These are phyloP conservation scores for Thermomucor indicae-seudaticae DNA, from an alignment of 371 early-diverging fungal genomes.

Conservation along the genomic window DNA sequence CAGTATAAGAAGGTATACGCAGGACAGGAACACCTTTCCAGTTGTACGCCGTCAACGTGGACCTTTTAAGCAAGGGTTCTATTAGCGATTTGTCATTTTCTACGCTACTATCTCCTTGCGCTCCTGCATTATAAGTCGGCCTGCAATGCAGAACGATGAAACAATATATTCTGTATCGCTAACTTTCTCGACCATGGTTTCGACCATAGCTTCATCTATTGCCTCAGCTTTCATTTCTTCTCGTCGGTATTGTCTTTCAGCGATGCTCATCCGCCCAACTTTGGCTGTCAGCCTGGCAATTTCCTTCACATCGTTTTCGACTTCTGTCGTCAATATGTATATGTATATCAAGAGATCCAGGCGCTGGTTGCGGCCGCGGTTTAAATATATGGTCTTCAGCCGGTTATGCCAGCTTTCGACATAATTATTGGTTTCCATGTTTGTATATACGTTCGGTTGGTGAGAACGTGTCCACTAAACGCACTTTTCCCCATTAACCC, in stretches of 20 bases:
- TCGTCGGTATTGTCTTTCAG: neutral
- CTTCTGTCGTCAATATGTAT: neutral
- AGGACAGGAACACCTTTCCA: too few species aligned
- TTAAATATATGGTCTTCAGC: neutral
- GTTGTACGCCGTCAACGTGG: too few species aligned
- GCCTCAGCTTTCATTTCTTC: neutral
- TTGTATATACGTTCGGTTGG: neutral
- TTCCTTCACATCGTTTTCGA: neutral
- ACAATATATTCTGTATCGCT: neutral
- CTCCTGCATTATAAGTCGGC: too few species aligned
- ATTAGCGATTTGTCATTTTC: too few species aligned
- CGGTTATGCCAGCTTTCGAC: constrained; percentile 3
- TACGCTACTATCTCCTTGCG: too few species aligned
- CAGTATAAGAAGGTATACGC: too few species aligned
- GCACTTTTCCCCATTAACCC: neutral
- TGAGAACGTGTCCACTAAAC: neutral
- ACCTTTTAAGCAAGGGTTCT: too few species aligned
- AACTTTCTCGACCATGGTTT: neutral
- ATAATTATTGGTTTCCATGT: constrained; percentile 1
- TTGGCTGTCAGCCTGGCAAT: neutral
- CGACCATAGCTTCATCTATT: neutral
- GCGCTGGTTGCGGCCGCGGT: neutral
- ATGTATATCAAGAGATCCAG: neutral
- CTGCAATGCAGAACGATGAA: too few species aligned
- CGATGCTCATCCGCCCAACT: neutral